These are phyloP conservation scores for Lablab purpureus DNA, from an alignment of 306 rosid genomes.

Conservation along the genomic window DNA sequence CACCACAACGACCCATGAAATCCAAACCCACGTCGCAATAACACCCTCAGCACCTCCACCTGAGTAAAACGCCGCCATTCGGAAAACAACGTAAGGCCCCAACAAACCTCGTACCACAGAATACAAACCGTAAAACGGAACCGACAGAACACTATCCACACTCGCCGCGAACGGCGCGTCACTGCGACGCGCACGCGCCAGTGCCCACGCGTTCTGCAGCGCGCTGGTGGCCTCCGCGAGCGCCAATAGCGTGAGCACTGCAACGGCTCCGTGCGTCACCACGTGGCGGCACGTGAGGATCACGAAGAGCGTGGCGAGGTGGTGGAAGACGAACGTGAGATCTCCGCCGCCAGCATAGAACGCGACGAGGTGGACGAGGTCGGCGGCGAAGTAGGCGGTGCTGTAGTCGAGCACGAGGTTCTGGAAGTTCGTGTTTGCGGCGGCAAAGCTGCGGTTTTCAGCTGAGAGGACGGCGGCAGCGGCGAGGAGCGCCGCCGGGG, in stretches of 20 bases:
- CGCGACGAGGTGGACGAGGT: constrained; percentile 62
- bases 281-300: constrained; percentile 73
- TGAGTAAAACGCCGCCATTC: neutral
- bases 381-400: constrained; percentile 72
- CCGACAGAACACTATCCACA: neutral
- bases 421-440: constrained; percentile 56
- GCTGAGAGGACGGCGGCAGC: constrained; percentile 55
- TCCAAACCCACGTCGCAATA: constrained; percentile 27
- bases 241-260: constrained; percentile 59
- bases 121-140: neutral
- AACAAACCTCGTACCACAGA: neutral
- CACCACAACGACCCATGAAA: constrained; percentile 23
- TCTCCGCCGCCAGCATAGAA: constrained; percentile 55
- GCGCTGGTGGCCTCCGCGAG: constrained; percentile 77
- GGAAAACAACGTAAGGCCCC: neutral
- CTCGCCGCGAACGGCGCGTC: constrained; percentile 37
- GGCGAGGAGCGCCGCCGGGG: constrained; percentile 68
- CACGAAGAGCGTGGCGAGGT: constrained; percentile 76
- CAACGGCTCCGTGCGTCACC: constrained; percentile 61
- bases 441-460: constrained; percentile 52
- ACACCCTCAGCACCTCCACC: neutral
- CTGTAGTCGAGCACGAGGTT: constrained; percentile 76
- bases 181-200: constrained; percentile 55
- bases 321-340: constrained; percentile 68
- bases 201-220: constrained; percentile 79